These are phyloP conservation scores for Benincasa hispida DNA, from an alignment of 306 rosid genomes.

Conservation along the genomic window DNA sequence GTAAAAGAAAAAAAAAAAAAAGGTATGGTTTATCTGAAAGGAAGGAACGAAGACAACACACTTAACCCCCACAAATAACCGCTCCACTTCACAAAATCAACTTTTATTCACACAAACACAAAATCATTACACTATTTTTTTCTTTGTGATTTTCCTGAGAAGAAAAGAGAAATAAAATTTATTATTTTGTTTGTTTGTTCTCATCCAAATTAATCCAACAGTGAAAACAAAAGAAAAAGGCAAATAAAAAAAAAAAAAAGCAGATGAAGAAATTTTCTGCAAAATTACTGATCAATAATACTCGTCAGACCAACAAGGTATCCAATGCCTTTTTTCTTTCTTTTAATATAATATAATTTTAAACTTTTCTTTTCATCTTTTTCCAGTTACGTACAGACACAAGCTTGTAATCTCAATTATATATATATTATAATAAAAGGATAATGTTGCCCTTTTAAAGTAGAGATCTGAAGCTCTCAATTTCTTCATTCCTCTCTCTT, in stretches of 20 bases:
- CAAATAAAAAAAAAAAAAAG: not conserved
- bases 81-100: constrained; percentile 13
- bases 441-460: not conserved
- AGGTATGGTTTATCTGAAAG: not conserved
- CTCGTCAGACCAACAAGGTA: not conserved
- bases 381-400: constrained; percentile 3
- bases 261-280: not conserved
- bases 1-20: too few species aligned
- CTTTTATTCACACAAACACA: constrained; percentile 5
- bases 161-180: not conserved
- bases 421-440: not conserved
- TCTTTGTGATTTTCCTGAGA: not conserved
- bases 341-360: not conserved
- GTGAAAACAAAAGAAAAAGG: not conserved
- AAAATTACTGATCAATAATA: not conserved
- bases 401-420: not conserved
- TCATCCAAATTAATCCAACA: constrained; percentile 1
- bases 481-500: not conserved
- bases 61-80: constrained; percentile 17
- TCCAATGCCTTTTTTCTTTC: not conserved
- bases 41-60: not conserved
- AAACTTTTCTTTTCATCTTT: not conserved
- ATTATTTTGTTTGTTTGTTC: not conserved
- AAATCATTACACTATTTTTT: not conserved
- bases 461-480: not conserved